Conservation (phyloP, 2,329 filamentous ascomycete species). For the Penicillium griseofulvum region DNA sequence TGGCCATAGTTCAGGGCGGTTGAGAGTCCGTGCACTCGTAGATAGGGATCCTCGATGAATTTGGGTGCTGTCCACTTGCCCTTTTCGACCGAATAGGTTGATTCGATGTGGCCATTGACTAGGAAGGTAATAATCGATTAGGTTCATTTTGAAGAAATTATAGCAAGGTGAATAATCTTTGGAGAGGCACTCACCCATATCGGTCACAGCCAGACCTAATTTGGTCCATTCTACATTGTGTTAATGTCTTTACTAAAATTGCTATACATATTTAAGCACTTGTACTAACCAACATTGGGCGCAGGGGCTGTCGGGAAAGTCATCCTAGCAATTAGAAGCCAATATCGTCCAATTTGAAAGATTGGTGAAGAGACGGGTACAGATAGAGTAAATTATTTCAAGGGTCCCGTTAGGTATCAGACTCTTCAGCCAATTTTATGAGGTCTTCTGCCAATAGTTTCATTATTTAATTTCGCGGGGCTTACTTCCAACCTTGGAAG, state of each 20-base stretch:
- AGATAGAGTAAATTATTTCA: background rate
- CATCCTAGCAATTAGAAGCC: background rate
- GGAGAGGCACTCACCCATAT: background rate
- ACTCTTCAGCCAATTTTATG: background rate
- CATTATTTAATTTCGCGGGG: background rate
- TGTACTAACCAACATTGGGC: background rate
- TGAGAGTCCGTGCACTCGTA: conserved; percentile 88
- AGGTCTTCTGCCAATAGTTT: background rate
- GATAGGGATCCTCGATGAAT: conserved; percentile 77
- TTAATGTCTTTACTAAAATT: background rate
- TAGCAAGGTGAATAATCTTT: background rate
- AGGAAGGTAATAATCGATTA: background rate
- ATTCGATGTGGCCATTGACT: conserved; percentile 45
- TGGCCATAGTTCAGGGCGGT: conserved; percentile 92
- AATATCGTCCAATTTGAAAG: background rate
- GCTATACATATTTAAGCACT: background rate
- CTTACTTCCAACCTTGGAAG: too few species aligned
- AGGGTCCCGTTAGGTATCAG: background rate
- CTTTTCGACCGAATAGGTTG: conserved; percentile 69
- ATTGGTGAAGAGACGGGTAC: background rate
- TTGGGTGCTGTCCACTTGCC: conserved; percentile 68
- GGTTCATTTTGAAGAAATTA: background rate
- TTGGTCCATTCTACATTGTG: conserved; percentile 1
- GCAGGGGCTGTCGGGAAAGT: conserved; percentile 1
- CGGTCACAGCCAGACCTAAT: background rate